Percentiles rank a stretch among this genome's conserved stretches.
Conservation (phyloP, 1,139 yeast species). For the Lodderomyces theae region DNA sequence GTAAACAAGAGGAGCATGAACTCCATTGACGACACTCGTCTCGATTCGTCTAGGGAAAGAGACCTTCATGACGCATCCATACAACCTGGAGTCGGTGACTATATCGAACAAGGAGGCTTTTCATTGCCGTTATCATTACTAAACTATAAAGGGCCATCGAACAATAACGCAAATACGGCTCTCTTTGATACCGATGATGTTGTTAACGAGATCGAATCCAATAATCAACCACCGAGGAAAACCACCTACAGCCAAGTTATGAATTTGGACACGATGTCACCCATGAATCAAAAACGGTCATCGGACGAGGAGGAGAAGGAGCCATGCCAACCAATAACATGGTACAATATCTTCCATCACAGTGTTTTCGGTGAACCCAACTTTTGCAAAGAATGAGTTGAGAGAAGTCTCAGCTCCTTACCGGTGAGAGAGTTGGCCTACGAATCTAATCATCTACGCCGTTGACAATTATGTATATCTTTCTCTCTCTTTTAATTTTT, state of each 20-base stretch:
- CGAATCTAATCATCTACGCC: too few relatives aligned
- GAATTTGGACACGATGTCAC: conserved; percentile 9
- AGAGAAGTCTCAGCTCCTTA: too few relatives aligned
- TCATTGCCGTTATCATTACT: conserved; percentile 24
- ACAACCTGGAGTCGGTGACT: not conserved
- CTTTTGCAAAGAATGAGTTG: conserved; percentile 30
- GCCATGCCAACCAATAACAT: conserved; percentile 45
- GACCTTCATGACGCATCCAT: conserved; percentile 4
- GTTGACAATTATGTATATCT: not conserved
- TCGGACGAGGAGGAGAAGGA: conserved; percentile 9
- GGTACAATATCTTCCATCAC: conserved; percentile 49
- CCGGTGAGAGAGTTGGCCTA: not conserved
- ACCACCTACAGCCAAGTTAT: conserved; percentile 26
- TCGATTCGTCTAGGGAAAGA: conserved; percentile 1
- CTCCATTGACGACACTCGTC: not conserved
- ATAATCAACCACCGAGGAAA: conserved; percentile 22
- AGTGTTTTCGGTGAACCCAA: conserved; percentile 47
- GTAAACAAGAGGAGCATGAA: conserved; percentile 1
- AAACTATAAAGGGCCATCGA: conserved; percentile 14
- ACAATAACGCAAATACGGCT: not conserved
- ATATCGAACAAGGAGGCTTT: conserved; percentile 11
- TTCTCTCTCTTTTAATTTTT: not conserved
- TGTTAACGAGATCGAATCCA: not conserved
- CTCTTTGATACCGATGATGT: not conserved
- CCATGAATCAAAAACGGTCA: conserved; percentile 4